These are phyloP conservation scores for Pseudogymnoascus sp. DNA, from an alignment of 2,329 filamentous ascomycete species.

Conservation along the genomic window DNA sequence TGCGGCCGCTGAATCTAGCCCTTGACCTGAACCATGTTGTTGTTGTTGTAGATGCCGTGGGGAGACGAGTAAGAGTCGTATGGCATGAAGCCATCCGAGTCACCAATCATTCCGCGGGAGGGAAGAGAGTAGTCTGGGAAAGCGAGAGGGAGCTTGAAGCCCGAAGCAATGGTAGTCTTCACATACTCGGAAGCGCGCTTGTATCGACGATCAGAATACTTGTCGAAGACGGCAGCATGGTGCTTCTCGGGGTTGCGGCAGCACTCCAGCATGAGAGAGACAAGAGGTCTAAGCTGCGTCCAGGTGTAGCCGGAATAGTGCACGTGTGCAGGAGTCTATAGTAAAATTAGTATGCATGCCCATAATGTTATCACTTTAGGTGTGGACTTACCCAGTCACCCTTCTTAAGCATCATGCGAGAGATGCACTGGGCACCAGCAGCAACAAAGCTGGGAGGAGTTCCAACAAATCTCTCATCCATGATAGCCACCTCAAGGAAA, in stretches of 20 bases:
- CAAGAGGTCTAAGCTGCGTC: slow-evolving; percentile 67
- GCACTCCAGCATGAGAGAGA: slow-evolving; percentile 76
- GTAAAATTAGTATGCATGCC: slow-evolving; percentile 28
- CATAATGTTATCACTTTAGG: neutral
- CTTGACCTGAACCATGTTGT: slow-evolving; percentile 24
- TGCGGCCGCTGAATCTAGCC: slow-evolving; percentile 12
- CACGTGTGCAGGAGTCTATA: slow-evolving; percentile 73
- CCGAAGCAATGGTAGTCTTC: slow-evolving; percentile 59
- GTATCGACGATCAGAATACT: slow-evolving; percentile 82
- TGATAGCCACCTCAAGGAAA: slow-evolving; percentile 90
- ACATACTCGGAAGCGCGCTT: slow-evolving; percentile 78
- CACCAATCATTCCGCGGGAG: slow-evolving; percentile 21
- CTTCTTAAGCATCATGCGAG: slow-evolving; percentile 80
- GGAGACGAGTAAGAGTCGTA: slow-evolving; percentile 13
- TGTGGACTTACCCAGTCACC: slow-evolving; percentile 73
- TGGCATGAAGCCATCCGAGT: slow-evolving; percentile 18
- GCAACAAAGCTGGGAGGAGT: slow-evolving; percentile 84
- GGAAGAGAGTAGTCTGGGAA: slow-evolving; percentile 15
- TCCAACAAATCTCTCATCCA: slow-evolving; percentile 95
- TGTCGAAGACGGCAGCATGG: slow-evolving; percentile 80
- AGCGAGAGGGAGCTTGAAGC: slow-evolving; percentile 38
- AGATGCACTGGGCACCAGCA: slow-evolving; percentile 85
- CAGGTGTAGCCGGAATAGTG: slow-evolving; percentile 93
- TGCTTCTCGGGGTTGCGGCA: slow-evolving; percentile 74
- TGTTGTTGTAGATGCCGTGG: slow-evolving; percentile 8